Evolutionary conservation across 2,329 filamentous ascomycete species (phyloP), one percentile per base, ranked within the genome.

Genomic region (Corniculantispora saksenae): DNA sequence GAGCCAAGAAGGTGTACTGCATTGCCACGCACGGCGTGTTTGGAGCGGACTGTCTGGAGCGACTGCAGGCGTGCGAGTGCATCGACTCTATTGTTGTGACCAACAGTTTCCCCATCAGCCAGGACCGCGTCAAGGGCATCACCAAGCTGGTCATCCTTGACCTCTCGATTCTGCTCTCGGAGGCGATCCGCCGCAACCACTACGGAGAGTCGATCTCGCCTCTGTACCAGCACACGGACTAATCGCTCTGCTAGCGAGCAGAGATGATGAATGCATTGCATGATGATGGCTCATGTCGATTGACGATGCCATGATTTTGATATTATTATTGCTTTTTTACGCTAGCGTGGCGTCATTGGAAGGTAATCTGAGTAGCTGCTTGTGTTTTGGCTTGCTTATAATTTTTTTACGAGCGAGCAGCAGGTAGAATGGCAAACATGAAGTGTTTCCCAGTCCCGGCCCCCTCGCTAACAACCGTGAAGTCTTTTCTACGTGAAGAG

Each of bases 1-100:
- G 88, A 53, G 95, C 95, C 1, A 97, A 92, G 71, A 95, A 91
- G 78, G 95, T 99, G 43, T 98, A 97, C 79, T 97, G 93, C 83
- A 97, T 99, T 81, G 95, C 94, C 9, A 98, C 95, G 0, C 95
- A 99, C 74, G 95, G 94, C 48, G 86, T 99, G 43, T 98, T 99
- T 77, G 94, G 94, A 25, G 91, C 89, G 54, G 92, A 97, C 74
- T 92, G 91, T 69, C 86, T 99, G 19, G 90, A 93, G 72, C 92
- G 97, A 77, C 88, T 99, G 81, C 90, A 97, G 76, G 88, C 88
- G 57, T 98, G 95, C 82, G 91, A 94, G 71, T 96, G 93, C 80
- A 98, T 99, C 75, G 90, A 97, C 76, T 86, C 90, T 72, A 94
- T 99, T 70, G 89, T 99, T 63, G 94, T 98, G 72, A 99, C 95